Conservation (phyloP, 352 stramenopile genomes). For the Pythium periplocum region DNA sequence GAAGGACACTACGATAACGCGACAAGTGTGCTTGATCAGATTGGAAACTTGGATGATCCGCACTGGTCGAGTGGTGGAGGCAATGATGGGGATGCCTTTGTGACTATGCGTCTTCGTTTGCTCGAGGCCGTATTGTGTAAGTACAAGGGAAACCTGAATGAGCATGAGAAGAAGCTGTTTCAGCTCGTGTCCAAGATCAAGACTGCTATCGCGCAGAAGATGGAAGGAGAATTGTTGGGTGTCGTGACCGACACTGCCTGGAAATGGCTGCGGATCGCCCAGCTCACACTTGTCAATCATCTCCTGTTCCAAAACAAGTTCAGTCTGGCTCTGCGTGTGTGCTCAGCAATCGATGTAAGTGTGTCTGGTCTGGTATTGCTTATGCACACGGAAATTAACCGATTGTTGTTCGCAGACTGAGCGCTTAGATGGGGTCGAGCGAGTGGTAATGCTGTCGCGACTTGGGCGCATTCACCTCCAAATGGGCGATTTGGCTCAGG, state of each 20-base stretch:
- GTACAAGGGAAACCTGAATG: slow-evolving; percentile 47
- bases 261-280: slow-evolving; percentile 51
- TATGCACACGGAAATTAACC: slow-evolving; percentile 3
- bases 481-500: slow-evolving; percentile 56
- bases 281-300: slow-evolving; percentile 69
- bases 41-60: slow-evolving; percentile 53
- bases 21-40: slow-evolving; percentile 64
- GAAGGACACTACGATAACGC: slow-evolving; percentile 75
- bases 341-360: slow-evolving; percentile 60
- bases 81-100: slow-evolving; percentile 26
- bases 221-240: slow-evolving; percentile 23
- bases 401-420: slow-evolving; percentile 23
- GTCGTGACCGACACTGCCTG: slow-evolving; percentile 24
- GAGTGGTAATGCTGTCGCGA: slow-evolving; percentile 47
- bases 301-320: slow-evolving; percentile 71
- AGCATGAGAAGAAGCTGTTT: slow-evolving; percentile 68
- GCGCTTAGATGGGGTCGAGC: slow-evolving; percentile 30
- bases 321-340: slow-evolving; percentile 54
- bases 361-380: not conserved
- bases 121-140: slow-evolving; percentile 65
- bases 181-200: slow-evolving; percentile 39
- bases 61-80: slow-evolving; percentile 2
- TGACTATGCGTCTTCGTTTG: slow-evolving; percentile 51
- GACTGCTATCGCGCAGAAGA: slow-evolving; percentile 18
- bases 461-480: slow-evolving; percentile 69